phyloP scores from a whole-genome alignment of 805 yeast species.

The Candida ficus region DNA sequence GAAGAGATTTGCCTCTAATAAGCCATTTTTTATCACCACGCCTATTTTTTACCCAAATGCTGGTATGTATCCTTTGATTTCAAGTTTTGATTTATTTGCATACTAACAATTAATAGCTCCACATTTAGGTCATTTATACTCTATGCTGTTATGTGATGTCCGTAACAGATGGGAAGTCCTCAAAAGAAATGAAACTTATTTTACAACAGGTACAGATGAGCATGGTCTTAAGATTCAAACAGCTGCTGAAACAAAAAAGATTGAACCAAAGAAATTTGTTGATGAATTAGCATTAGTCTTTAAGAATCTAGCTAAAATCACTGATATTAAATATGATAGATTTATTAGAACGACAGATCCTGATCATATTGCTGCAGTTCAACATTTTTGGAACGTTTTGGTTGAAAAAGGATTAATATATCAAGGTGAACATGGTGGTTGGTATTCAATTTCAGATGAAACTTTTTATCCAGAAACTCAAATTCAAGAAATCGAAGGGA shows the following conservation, averaged over 20 bases:
- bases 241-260: constrained; percentile 60
- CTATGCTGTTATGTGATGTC: constrained; percentile 81
- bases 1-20: constrained; percentile 5
- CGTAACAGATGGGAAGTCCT: constrained; percentile 66
- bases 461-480: constrained; percentile 86
- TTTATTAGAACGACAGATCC: constrained; percentile 88
- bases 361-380: constrained; percentile 68
- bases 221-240: constrained; percentile 90
- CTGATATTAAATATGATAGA: constrained; percentile 58
- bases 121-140: constrained; percentile 88
- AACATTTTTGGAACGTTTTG: constrained; percentile 64
- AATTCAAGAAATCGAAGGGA: constrained; percentile 37
- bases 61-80: constrained; percentile 22
- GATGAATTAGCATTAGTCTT: constrained; percentile 66
- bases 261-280: constrained; percentile 64
- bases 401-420: constrained; percentile 61
- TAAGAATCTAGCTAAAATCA: constrained; percentile 50
- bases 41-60: constrained; percentile 98
- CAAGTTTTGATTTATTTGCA: background rate
- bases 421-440: constrained; percentile 81
- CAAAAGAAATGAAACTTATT: constrained; percentile 37
- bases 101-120: constrained; percentile 40
- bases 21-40: constrained; percentile 57
- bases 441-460: constrained; percentile 95
- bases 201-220: constrained; percentile 94